Base-by-base conservation (phyloP, 768 basidiomycete genomes). In the Goffeauzyma gilvescens region DNA sequence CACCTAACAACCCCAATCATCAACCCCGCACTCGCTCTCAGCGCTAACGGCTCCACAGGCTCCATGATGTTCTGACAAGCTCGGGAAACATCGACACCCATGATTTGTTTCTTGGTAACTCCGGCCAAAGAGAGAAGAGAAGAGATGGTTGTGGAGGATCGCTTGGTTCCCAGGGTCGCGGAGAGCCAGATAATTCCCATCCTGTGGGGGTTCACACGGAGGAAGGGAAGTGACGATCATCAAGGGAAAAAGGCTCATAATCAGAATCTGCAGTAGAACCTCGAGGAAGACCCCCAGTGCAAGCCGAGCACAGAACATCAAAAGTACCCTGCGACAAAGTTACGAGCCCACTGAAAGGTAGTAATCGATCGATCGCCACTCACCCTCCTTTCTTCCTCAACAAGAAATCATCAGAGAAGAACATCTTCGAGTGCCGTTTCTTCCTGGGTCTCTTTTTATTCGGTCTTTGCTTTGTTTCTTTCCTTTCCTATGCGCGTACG, bases 1-100 rank as follows among this genome's bases (percentile, higher is more conserved):
- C 24, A 42, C 46, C 42, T 38, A 1, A 49, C 47, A 24, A 49
- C 47, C 15, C 47, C 47, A 12, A 49, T 22, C 41, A 49, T 26
- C 15, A 49, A 41, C 18, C 47, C 47, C 10, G 47, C 47, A 24
- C 34, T 44, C 15, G 42, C 36, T 30, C 47, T 38, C 33, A 49
- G 36, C 14, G 47, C 42, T 10, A 49, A 27, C 6, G 47, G 47
- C 15, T 24, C 25, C 2, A 27, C 24, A 1, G 47, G 42, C 7
- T 43, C 32, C 9, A 39, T 43, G 38, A 49, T 49, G 32, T 40
- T 38, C n/a, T 44, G 20, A 20, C 47, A 49, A 6, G 42, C 41
- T 4, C 33, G 35, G 12, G 37, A 13, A 14, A 49, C 38, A 24
- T 49, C 41, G 18, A 28, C 33, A 30, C 23, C 42, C 6, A 38